These are phyloP conservation scores for Xylariaceae sp. DNA, from an alignment of 2,329 filamentous ascomycete species.

Conservation along the genomic window DNA sequence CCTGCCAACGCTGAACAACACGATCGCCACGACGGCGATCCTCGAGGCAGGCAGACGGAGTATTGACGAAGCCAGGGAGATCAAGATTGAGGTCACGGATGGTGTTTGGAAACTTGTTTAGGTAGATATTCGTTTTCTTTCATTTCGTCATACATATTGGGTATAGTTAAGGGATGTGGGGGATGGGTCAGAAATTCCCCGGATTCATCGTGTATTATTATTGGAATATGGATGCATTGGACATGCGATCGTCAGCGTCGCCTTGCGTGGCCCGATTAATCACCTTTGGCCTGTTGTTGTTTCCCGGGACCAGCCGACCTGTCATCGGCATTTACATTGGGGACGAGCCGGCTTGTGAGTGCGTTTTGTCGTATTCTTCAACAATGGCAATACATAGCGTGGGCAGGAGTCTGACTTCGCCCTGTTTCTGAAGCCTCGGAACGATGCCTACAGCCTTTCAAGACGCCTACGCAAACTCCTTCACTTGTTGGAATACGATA, in stretches of 20 bases:
- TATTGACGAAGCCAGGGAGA: slow-evolving; percentile 73
- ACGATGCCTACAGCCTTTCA: too few species aligned
- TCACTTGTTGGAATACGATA: too few species aligned
- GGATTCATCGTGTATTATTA: too few species aligned
- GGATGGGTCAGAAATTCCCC: not conserved
- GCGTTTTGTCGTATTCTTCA: not conserved
- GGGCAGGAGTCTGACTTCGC: too few species aligned
- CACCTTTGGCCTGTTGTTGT: not conserved
- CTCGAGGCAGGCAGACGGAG: slow-evolving; percentile 79
- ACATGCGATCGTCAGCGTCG: not conserved
- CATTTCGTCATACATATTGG: not conserved
- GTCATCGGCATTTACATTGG: not conserved
- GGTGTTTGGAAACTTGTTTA: slow-evolving; percentile 62
- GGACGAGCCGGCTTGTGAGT: not conserved
- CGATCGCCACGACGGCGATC: slow-evolving; percentile 86
- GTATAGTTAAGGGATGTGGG: not conserved
- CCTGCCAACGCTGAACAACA: slow-evolving; percentile 81
- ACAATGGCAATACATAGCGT: too few species aligned
- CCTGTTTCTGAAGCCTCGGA: not conserved
- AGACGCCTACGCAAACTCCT: too few species aligned
- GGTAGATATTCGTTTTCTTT: not conserved
- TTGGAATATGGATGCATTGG: too few species aligned
- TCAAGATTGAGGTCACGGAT: slow-evolving; percentile 65
- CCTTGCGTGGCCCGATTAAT: not conserved
- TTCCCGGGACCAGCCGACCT: not conserved